Conservation (phyloP, 176 grass and related monocot species). For the Otatea glauca region DNA sequence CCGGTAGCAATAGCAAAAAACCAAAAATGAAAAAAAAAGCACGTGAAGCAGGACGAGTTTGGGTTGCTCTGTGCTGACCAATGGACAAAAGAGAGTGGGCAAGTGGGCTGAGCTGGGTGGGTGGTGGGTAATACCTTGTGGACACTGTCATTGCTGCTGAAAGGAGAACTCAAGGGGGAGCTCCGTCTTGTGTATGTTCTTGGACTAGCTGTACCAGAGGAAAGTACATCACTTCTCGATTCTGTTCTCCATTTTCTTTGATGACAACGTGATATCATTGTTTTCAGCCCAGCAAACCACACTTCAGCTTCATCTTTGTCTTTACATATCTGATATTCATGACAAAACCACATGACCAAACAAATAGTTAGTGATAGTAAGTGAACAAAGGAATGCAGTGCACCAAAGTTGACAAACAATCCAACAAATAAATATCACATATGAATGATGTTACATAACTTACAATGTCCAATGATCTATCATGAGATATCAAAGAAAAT, state of each 20-base stretch:
- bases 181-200: slow-evolving; percentile 74
- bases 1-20: neutral
- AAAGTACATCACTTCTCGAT: slow-evolving; percentile 67
- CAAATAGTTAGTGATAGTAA: slow-evolving; percentile 1
- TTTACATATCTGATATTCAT: slow-evolving; percentile 75
- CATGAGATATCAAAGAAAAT: slow-evolving; percentile 83
- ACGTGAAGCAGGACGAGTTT: neutral
- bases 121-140: slow-evolving; percentile 57
- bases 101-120: neutral
- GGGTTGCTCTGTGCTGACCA: slow-evolving; percentile 15
- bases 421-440: slow-evolving; percentile 13
- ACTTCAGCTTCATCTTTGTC: slow-evolving; percentile 95
- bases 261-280: slow-evolving; percentile 72
- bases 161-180: slow-evolving; percentile 80
- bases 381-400: neutral
- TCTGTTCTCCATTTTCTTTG: slow-evolving; percentile 75
- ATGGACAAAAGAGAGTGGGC: neutral
- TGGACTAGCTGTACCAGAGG: slow-evolving; percentile 73
- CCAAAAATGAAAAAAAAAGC: neutral
- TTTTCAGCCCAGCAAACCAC: slow-evolving; percentile 91
- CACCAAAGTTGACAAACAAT: slow-evolving; percentile 20
- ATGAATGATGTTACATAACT: slow-evolving; percentile 36
- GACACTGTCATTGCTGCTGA: slow-evolving; percentile 70
- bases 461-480: slow-evolving; percentile 83
- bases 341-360: neutral